Evolutionary conservation across 306 rosid genomes (phyloP), one percentile per base, ranked within the genome.

Genomic region (Inga leiocalycina): DNA sequence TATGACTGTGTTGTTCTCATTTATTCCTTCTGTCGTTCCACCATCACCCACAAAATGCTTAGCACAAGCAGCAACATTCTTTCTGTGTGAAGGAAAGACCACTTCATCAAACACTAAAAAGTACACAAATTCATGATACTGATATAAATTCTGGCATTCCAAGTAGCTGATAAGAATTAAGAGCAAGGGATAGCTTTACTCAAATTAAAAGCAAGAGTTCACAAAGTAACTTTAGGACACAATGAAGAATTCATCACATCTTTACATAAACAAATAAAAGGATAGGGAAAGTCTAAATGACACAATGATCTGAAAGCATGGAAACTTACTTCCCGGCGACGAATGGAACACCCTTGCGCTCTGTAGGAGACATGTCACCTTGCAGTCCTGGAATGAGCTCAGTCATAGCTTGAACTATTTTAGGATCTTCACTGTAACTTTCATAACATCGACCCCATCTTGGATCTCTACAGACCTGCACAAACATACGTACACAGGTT

Each of bases 361-460:
- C 43, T 70, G 76, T 76, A 7, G 72, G 79, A 56, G 89, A 80
- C 35, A 84, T 72, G 48, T 84, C 81, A 52, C 91, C 88, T 76
- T 88, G 91, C 70, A 88, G 71, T 72, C 91, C 91, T 52, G 81
- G 45, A 81, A 88, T 59, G 71, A 86, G 57, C 78, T 88, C 86
- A 71, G 91, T 81, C 91, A 86, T 88, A 20, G 83, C 84, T 79
- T 86, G 78, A 75, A 88, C 89, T 65, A 86, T 2, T 75, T 65
- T 48, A 48, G 86, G 88, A 84, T 84, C 91, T 81, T 88, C 91
- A 17, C 91, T 81, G 84, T 86, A 88, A 66, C 91, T 88, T 79
- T 88, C 91, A 5, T 81, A 88, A 71, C 91, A 88, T 34, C 91
- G 86, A 75, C 91, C 91, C 91, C 91, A 86, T 68, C 91, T 84